Base-by-base conservation (phyloP, 768 basidiomycete genomes). In the Mycena amicta region DNA sequence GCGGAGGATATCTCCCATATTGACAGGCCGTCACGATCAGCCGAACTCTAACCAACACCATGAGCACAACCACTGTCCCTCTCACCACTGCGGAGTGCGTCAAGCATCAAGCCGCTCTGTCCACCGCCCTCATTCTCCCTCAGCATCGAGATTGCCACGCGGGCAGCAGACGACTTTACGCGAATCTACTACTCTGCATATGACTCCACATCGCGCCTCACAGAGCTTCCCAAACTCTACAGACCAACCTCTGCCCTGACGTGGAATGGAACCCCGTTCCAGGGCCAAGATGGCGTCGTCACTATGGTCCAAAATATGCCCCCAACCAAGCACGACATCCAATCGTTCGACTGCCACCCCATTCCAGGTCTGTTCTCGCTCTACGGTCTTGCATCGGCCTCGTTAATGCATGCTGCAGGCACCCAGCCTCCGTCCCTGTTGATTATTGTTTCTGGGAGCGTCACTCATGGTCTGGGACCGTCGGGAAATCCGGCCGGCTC, bases 281-380 rank as follows among this genome's bases (percentile, higher is more conserved):
- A 88, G 62, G 92, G 92, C 3, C 71, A 78, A 5, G 88, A 87
- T 22, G 90, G 88, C 2, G 76, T 93, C 46, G 80, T 79, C 54
- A 79, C 84, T 56, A 79, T 93, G 41, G 78, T 92, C 23, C 74
- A 82, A 62, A 83, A 83, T 52, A 92, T 92, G 86, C 91, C 91
- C 2, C 75, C 77, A 20, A 91, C 92, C 26, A 90, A 86, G 63
- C 92, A 94, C 65, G 93, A 94, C 57, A 81, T 94, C 20, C 88
- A 91, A 70, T 92, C 90, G 18, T 92, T 92, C 62, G 93, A 94
- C 69, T 94, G 93, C 65, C 92, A 94, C 70, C 89, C 93, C 31
- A 92, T 94, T 58, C 89, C 91, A 72, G 90, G 92, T 89, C 55
- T 53, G 73, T 68, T 26, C n/a, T n/a, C n/a, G n/a, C n/a, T n/a